A percentile compares a stretch with the other conserved stretches of the same genome.
Conservation (phyloP, 352 stramenopile species). For the Globisporangium solare region DNA sequence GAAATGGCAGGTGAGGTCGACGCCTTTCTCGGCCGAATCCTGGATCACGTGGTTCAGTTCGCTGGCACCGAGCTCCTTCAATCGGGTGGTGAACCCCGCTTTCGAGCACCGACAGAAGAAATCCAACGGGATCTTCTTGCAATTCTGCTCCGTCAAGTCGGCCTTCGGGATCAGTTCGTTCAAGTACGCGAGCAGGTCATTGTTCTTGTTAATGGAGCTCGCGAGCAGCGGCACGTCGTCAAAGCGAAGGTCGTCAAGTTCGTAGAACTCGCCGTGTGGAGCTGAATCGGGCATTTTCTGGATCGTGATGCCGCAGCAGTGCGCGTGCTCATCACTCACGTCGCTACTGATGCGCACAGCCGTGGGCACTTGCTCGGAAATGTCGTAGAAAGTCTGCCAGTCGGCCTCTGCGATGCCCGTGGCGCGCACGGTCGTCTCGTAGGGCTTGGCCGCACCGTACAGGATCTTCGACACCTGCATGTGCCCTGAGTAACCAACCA, state of each 20-base stretch:
- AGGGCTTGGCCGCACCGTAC: conserved; percentile 67
- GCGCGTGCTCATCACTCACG: conserved; percentile 36
- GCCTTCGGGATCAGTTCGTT: conserved; percentile 75
- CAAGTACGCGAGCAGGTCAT: conserved; percentile 62
- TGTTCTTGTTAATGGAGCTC: conserved; percentile 40
- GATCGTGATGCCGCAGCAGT: conserved; percentile 71
- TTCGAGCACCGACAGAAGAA: conserved; percentile 85
- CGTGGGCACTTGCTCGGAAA: conserved; percentile 83
- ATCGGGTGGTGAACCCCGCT: conserved; percentile 45
- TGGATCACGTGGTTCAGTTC: conserved; percentile 47
- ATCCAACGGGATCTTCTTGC: conserved; percentile 62
- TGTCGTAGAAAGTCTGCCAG: conserved; percentile 82
- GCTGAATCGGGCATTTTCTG: conserved; percentile 72
- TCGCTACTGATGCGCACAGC: conserved; percentile 72
- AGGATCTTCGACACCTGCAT: conserved; percentile 82
- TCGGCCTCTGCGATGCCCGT: conserved; percentile 62
- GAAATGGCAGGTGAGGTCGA: conserved; percentile 81
- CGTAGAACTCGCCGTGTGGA: conserved; percentile 49
- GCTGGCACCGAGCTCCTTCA: conserved; percentile 43
- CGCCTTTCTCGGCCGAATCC: conserved; percentile 43
- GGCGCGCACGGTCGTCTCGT: conserved; percentile 67
- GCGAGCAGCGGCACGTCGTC: conserved; percentile 45
- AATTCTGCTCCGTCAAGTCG: conserved; percentile 48
- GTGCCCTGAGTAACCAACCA: conserved; percentile 18
- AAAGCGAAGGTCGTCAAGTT: conserved; percentile 63